Percentiles rank a stretch among this genome's conserved stretches.
Conservation (phyloP, 306 rosid species). For the Rubus parviflorus region DNA sequence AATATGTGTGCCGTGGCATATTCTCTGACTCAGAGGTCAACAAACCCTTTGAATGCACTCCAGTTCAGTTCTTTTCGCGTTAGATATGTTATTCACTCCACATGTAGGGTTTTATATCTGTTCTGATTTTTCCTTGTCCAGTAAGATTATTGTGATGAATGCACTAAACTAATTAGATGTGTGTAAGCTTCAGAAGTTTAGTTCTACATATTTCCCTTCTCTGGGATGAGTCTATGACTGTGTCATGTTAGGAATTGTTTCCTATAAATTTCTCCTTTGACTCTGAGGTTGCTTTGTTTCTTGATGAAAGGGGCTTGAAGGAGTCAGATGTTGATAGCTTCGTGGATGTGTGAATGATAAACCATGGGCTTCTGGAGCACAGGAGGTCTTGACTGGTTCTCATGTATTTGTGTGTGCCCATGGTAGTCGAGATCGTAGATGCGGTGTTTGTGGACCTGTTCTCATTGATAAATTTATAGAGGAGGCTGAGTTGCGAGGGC, state of each 20-base stretch:
- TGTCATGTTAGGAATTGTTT: not conserved
- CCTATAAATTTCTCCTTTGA: slow-evolving; percentile 15
- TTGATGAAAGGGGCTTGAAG: slow-evolving; percentile 58
- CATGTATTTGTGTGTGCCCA: slow-evolving; percentile 88
- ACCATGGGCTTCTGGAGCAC: slow-evolving; percentile 61
- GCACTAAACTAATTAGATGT: not conserved
- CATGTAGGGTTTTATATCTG: not conserved
- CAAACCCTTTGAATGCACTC: not conserved
- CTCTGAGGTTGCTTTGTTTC: slow-evolving; percentile 19
- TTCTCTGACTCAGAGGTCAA: not conserved
- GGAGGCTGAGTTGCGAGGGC: slow-evolving; percentile 64
- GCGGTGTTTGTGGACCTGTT: slow-evolving; percentile 94
- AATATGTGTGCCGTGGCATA: not conserved
- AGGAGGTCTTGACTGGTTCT: slow-evolving; percentile 56
- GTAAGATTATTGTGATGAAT: not conserved
- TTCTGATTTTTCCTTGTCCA: not conserved
- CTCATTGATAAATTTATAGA: slow-evolving; percentile 61
- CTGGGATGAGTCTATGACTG: not conserved
- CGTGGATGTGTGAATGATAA: slow-evolving; percentile 69
- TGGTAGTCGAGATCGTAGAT: slow-evolving; percentile 84
- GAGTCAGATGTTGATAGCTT: slow-evolving; percentile 71
- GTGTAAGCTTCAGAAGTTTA: not conserved
- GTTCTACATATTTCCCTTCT: not conserved
- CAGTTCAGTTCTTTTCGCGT: not conserved
- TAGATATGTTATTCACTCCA: not conserved